Evolutionary conservation across 805 yeast genomes (phyloP), one percentile per base, ranked within the genome.

Genomic region (Sugiyamaella americana): DNA sequence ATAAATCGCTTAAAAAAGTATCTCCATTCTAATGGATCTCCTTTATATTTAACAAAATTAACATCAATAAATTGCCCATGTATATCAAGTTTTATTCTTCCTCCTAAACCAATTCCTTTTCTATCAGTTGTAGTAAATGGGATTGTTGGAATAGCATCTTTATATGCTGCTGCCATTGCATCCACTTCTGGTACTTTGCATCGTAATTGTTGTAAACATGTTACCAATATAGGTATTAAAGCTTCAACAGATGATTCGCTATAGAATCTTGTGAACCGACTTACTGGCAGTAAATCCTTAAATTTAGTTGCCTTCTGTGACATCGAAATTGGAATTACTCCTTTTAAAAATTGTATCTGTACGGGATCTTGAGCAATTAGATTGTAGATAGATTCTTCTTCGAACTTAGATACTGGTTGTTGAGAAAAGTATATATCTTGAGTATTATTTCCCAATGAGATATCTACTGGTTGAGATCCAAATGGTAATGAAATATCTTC

Each of bases 21-120:
- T 61, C 88, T 70, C 88, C 88, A 82, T 59, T 82, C 88, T 36
- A 82, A 58, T 0, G 88, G 87, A 62, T 82, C 87, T 0, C 84
- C 86, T 30, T 72, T 71, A 2, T 72, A 66, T 53, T 77, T 78
- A 32, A 73, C 61, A 54, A 82, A 80, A 44, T 74, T 77, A 0
- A 82, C 69, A 43, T 72, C 74, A 48, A 58, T 44, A 66, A 54
- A 23, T 67, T 66, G 26, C 67, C 48, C 29, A 35, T 44, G 48
- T n/a, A 50, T 19, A 40, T 36, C 41, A 18, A 60, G 51, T 29
- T 41, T 39, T 21, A 58, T 50, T 20, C 48, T 49, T 1, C 65
- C 66, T 6, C 26, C 32, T 39, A 60, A 47, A 2, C 40, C 47
- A 37, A 58, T 48, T 30, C 49, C 50, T 20, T 52, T 47, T 17